Conservation (phyloP, 2,329 filamentous ascomycete genomes). For the Alternaria postmessia region DNA sequence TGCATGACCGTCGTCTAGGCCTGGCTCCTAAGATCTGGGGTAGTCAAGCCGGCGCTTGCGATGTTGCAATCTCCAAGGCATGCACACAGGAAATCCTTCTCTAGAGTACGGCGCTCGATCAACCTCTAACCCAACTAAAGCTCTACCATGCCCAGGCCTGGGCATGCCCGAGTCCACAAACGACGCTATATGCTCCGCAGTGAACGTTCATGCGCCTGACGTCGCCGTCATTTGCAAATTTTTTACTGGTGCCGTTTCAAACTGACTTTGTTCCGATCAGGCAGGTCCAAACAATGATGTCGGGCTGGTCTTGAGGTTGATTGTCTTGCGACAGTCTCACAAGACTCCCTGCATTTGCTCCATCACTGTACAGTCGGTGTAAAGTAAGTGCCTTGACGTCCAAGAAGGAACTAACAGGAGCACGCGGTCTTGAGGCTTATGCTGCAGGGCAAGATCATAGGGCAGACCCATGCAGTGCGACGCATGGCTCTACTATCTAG, state of each 20-base stretch:
- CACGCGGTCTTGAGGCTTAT: slow-evolving; percentile 34
- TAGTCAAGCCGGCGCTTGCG: slow-evolving; percentile 7
- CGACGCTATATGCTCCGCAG: slow-evolving; percentile 2
- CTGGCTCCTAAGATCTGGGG: slow-evolving; percentile 20
- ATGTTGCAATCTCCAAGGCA: slow-evolving; percentile 33
- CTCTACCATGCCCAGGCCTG: slow-evolving; percentile 2
- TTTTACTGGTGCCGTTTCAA: slow-evolving; percentile 5
- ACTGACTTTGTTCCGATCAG: slow-evolving; percentile 15
- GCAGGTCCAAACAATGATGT: slow-evolving; percentile 20
- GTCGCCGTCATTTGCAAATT: slow-evolving; percentile 3
- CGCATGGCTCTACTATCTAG: slow-evolving; percentile 15
- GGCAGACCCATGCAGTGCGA: slow-evolving; percentile 30
- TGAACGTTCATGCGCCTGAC: slow-evolving; percentile 6
- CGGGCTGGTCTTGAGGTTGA: slow-evolving; percentile 6
- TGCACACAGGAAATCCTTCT: slow-evolving; percentile 21
- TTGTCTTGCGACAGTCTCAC: slow-evolving; percentile 35
- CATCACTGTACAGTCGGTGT: slow-evolving; percentile 2
- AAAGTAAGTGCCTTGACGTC: slow-evolving; percentile 21
- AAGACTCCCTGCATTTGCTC: slow-evolving; percentile 21
- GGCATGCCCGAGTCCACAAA: slow-evolving; percentile 11
- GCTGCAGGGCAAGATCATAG: slow-evolving; percentile 34
- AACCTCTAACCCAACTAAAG: slow-evolving; percentile 24
- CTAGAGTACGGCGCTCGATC: slow-evolving; percentile 21
- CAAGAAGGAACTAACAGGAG: slow-evolving; percentile 22
- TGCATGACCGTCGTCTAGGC: slow-evolving; percentile 21